phyloP scores from a whole-genome alignment of 352 stramenopile species.

The Thraustotheca clavata region DNA sequence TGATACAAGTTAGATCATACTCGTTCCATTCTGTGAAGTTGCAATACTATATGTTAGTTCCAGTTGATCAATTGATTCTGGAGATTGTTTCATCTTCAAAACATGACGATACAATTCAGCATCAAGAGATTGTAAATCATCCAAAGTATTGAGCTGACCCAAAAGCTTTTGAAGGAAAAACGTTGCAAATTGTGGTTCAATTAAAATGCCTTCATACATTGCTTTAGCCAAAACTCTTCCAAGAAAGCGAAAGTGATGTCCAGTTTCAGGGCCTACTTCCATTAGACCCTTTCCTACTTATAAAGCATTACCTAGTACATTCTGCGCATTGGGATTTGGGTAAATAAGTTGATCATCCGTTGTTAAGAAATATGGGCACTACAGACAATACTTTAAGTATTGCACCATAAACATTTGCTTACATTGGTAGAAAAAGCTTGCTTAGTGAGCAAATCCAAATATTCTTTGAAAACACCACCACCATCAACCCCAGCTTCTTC shows the following conservation, averaged over 20 bases:
- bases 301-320: slow-evolving; percentile 16
- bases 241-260: slow-evolving; percentile 93
- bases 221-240: slow-evolving; percentile 94
- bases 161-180: slow-evolving; percentile 97
- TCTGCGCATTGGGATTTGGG: slow-evolving; percentile 88
- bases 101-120: slow-evolving; percentile 92
- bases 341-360: slow-evolving; percentile 87
- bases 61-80: slow-evolving; percentile 85
- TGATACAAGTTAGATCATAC: not conserved
- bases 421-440: slow-evolving; percentile 83
- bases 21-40: slow-evolving; percentile 33
- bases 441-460: slow-evolving; percentile 85
- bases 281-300: not conserved
- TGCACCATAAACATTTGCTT: slow-evolving; percentile 6
- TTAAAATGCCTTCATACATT: slow-evolving; percentile 93
- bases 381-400: slow-evolving; percentile 27
- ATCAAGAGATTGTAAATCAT: slow-evolving; percentile 93
- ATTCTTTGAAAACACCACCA: slow-evolving; percentile 98
- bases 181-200: slow-evolving; percentile 94
- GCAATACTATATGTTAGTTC: slow-evolving; percentile 93
- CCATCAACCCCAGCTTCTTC: slow-evolving; percentile 95
- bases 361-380: slow-evolving; percentile 82
- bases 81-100: slow-evolving; percentile 93
- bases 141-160: slow-evolving; percentile 76
- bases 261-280: slow-evolving; percentile 48